Percentiles rank a stretch among this genome's conserved stretches.
Evolutionary conservation across 2,329 filamentous ascomycete genomes (phyloP).

Genomic region (Ophiostoma ulmi): DNA sequence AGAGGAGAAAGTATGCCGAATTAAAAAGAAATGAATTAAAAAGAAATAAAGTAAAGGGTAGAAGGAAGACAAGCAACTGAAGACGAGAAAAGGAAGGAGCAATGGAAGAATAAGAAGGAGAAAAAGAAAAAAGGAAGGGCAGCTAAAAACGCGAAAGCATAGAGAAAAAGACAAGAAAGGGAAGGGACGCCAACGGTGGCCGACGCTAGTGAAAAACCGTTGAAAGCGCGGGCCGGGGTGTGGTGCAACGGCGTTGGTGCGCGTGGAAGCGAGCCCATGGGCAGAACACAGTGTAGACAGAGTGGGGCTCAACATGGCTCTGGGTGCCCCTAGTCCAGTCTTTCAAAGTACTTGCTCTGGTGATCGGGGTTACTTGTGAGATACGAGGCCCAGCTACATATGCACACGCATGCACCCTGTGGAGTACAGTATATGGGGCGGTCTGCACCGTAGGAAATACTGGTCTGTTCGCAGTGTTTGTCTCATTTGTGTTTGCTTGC

Average conservation of each 20-base stretch:
- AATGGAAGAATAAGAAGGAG: not conserved
- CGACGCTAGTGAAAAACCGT: slow-evolving; percentile 26
- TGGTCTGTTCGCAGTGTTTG: not conserved
- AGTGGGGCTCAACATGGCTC: slow-evolving; percentile 3
- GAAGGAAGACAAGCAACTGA: not conserved
- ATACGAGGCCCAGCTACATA: slow-evolving; percentile 11
- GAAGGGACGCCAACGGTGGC: slow-evolving; percentile 10
- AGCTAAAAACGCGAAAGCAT: not conserved
- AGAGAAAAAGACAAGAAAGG: not conserved
- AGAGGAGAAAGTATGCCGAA: not conserved
- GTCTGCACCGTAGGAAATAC: not conserved
- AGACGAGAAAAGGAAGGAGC: not conserved
- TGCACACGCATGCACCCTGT: not conserved
- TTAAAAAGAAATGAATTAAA: not conserved
- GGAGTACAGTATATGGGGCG: not conserved
- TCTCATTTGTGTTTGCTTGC: too few relatives aligned
- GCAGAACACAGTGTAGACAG: not conserved
- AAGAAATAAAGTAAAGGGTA: not conserved
- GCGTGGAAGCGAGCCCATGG: slow-evolving; percentile 18
- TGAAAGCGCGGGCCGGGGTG: slow-evolving; percentile 25
- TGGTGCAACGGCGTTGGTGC: slow-evolving; percentile 19
- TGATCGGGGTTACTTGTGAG: not conserved
- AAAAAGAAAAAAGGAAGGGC: not conserved
- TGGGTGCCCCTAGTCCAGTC: not conserved
- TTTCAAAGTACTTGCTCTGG: not conserved